Percentiles rank a stretch among this genome's conserved stretches.
These are phyloP conservation scores for Mucor lusitanicus DNA, from an alignment of 371 early-diverging fungal genomes.

Conservation along the genomic window DNA sequence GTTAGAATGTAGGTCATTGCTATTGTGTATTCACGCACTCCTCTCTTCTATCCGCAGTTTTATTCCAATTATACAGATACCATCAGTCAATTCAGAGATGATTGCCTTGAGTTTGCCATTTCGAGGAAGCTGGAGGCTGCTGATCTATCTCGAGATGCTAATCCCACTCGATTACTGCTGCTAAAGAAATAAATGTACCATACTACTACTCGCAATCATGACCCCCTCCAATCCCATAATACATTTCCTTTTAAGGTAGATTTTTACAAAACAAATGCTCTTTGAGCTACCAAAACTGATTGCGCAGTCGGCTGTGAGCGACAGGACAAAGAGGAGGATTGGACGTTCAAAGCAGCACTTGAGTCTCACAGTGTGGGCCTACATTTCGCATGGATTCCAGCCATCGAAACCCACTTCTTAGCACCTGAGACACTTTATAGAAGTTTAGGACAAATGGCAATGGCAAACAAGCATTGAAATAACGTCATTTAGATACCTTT, in stretches of 20 bases:
- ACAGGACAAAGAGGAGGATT: too few relatives aligned
- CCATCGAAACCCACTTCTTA: too few relatives aligned
- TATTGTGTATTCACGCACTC: not conserved
- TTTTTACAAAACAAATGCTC: constrained; percentile 1
- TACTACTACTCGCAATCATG: too few relatives aligned
- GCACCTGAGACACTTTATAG: too few relatives aligned
- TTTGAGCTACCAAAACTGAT: too few relatives aligned
- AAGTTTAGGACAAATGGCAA: too few relatives aligned
- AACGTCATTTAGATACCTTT: not conserved
- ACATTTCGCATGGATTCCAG: too few relatives aligned
- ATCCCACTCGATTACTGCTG: constrained; percentile 6
- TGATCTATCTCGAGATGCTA: constrained; percentile 50
- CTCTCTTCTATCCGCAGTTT: constrained; percentile 50
- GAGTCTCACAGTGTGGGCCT: too few relatives aligned
- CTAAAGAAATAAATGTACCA: constrained; percentile 10
- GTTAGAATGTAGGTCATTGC: not conserved
- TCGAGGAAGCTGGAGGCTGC: constrained; percentile 73
- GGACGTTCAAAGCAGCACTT: too few relatives aligned
- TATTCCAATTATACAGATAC: constrained; percentile 71
- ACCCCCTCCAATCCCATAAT: not conserved
- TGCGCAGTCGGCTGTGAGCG: too few relatives aligned
- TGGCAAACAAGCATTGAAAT: not conserved
- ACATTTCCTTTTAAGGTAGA: constrained; percentile 1
- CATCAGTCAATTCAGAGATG: constrained; percentile 58
- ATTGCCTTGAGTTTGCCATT: constrained; percentile 69